Evolutionary conservation across 371 early-diverging fungal species (phyloP), one percentile per base, ranked within the genome.

Genomic region (Apophysomyces trapeziformis): DNA sequence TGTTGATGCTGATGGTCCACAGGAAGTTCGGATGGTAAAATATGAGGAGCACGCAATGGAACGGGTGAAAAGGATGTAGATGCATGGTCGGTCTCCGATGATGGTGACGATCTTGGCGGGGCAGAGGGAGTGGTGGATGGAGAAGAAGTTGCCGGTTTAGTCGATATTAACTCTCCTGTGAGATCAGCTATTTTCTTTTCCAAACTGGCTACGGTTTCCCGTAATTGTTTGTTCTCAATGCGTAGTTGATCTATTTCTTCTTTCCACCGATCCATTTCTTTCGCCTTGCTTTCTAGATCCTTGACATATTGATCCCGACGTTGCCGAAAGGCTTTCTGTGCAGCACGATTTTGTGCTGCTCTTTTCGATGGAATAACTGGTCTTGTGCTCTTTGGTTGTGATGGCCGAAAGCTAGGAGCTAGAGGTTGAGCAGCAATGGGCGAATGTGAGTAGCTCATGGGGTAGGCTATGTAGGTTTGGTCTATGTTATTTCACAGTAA

Each of bases 291-390:
- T 62, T 82, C 83, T n/a, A 82, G 66, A 39, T 82, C 83, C 43
- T 79, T 79, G 12, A 82, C 78, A 58, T 82, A 82, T 43, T 74
- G 74, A 38, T 82, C 83, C 58, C 83, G 41, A 43, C 83, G 56
- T 61, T 82, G 79, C 4, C 83, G 70, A 76, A 82, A 82, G 5
- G 83, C 79, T 18, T 76, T 74, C 58, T 82, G 83, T 3, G 83
- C 83, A 14, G 79, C 79, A 54, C 83, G 66, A 45, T 82, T 82
- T 56, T 82, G 83, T 8, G 66, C 75, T 16, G 71, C 77, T 45
- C 73, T 66, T 62, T 70, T 76, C 12, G 74, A 70, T 35, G 74
- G 69, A 18, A 73, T 67, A 71, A 74, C 63, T 70, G 58, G 18
- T 65, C 38, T 37, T 60, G 32, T 56, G 5, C 14, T 38, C 7